Evolutionary conservation across 176 grass and related monocot genomes (phyloP).

Genomic region (Avena insularis): DNA sequence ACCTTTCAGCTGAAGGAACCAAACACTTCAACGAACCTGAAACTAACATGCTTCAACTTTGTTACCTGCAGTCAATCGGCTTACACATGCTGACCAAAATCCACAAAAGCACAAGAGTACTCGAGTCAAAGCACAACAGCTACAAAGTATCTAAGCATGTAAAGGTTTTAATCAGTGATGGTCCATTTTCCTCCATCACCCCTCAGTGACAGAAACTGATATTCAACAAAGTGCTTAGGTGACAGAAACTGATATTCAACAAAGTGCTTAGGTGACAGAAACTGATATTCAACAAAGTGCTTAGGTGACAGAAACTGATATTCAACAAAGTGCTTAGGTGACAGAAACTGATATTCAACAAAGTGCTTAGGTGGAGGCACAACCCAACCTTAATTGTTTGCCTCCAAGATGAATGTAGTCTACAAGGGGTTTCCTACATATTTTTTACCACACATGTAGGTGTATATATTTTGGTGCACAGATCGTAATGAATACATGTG

Average conservation of each 20-base stretch:
- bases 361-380: conserved; percentile 1
- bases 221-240: neutral
- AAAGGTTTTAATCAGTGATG: conserved; percentile 12
- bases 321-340: neutral
- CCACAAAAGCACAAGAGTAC: neutral
- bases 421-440: neutral
- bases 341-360: neutral
- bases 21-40: conserved; percentile 16
- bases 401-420: neutral
- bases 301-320: neutral
- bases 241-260: neutral
- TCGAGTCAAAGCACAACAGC: neutral
- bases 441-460: neutral
- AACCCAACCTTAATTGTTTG: neutral
- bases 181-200: neutral
- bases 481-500: neutral
- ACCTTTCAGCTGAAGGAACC: conserved; percentile 12
- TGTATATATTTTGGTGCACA: neutral
- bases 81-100: neutral
- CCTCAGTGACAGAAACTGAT: neutral
- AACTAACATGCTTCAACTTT: conserved; percentile 10
- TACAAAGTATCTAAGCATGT: neutral
- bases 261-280: neutral
- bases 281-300: neutral
- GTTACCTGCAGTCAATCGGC: neutral